Percentiles rank a stretch among this genome's conserved stretches.
Conservation (phyloP, 2,329 filamentous ascomycete species). For the Tolypocladium cylindrosporum region DNA sequence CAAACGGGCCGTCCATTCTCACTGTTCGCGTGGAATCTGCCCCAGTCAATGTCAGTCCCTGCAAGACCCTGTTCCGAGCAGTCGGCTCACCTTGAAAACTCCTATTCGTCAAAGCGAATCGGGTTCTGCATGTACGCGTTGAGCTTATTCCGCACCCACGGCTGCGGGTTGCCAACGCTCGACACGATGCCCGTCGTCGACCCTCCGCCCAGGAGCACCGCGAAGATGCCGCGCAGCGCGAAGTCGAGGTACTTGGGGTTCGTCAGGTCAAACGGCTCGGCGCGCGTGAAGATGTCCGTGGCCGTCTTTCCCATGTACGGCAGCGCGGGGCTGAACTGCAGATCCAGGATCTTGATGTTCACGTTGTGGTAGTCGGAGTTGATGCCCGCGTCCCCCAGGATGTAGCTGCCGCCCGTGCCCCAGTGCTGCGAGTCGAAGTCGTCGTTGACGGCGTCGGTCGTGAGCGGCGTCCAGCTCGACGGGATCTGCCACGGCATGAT, state of each 20-base stretch:
- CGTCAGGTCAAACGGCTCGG: background rate
- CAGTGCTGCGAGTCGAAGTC: background rate
- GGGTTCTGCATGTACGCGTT: background rate
- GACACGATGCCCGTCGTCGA: slow-evolving; percentile 1
- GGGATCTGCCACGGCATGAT: slow-evolving; percentile 5
- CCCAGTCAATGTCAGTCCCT: too few relatives aligned
- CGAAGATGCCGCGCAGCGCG: background rate
- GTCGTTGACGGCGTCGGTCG: background rate
- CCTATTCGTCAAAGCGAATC: slow-evolving; percentile 14
- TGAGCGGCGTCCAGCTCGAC: background rate
- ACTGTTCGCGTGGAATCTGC: too few relatives aligned
- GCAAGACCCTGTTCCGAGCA: too few relatives aligned
- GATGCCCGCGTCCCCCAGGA: background rate
- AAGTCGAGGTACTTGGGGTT: background rate
- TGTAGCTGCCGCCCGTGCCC: slow-evolving; percentile 1
- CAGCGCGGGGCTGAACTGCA: background rate
- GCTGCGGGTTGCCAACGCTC: background rate
- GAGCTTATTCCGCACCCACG: slow-evolving; percentile 1
- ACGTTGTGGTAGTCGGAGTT: background rate
- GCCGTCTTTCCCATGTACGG: background rate
- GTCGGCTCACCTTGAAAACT: too few relatives aligned
- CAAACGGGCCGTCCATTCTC: too few relatives aligned
- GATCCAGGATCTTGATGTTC: background rate
- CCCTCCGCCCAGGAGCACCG: slow-evolving; percentile 1
- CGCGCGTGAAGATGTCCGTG: background rate